Evolutionary conservation across 2,329 filamentous ascomycete genomes (phyloP).

Genomic region (Cadophora malorum): DNA sequence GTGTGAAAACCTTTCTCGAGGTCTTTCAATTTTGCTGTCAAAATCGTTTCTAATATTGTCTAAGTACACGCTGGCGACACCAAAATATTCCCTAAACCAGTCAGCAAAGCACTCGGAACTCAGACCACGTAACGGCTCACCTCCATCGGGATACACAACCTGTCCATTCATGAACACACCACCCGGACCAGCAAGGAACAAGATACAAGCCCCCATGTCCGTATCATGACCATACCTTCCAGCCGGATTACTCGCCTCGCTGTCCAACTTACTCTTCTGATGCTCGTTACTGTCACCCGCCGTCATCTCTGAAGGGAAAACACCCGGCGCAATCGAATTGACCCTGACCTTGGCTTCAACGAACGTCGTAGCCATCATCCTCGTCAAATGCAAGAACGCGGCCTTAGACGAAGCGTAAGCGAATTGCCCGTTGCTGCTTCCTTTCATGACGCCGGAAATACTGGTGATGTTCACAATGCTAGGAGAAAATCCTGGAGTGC

Average conservation of each 20-base stretch:
- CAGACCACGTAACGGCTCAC: conserved; percentile 34
- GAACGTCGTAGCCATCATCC: conserved; percentile 59
- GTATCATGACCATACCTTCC: conserved; percentile 51
- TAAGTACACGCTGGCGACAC: conserved; percentile 43
- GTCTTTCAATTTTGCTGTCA: neutral
- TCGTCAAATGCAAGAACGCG: conserved; percentile 57
- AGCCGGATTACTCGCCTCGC: conserved; percentile 56
- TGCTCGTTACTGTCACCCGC: conserved; percentile 52
- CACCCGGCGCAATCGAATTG: conserved; percentile 62
- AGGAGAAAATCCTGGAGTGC: conserved; percentile 41
- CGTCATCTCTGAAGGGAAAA: conserved; percentile 55
- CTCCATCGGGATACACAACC: conserved; percentile 57
- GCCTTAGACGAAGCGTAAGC: conserved; percentile 51
- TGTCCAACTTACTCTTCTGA: conserved; percentile 58
- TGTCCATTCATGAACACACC: conserved; percentile 60
- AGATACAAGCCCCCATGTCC: conserved; percentile 58
- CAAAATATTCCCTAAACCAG: conserved; percentile 38
- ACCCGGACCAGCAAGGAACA: conserved; percentile 57
- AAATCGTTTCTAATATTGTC: neutral
- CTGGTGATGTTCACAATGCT: conserved; percentile 35
- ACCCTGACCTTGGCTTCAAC: conserved; percentile 58
- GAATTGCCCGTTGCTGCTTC: conserved; percentile 37
- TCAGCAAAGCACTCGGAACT: neutral
- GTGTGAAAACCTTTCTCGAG: neutral
- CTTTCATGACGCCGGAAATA: conserved; percentile 40